These are phyloP conservation scores for Dioscorea alata DNA, from an alignment of 106 monocot species.

Conservation along the genomic window DNA sequence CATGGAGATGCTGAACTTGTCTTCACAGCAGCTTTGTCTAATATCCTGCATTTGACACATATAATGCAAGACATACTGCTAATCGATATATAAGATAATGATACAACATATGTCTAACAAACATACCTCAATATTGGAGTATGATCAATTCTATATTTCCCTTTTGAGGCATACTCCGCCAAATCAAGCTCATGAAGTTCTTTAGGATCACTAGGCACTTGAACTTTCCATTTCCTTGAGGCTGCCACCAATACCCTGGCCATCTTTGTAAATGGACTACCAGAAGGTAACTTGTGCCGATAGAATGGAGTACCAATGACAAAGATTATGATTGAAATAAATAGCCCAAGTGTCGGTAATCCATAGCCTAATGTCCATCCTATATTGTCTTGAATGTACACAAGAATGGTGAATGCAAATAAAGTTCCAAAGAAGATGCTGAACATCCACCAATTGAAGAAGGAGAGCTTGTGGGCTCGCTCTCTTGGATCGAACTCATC, in stretches of 20 bases:
- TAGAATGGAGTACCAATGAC: constrained; percentile 29
- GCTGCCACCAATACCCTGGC: constrained; percentile 30
- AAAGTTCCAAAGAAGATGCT: constrained; percentile 83
- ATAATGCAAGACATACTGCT: too few species aligned
- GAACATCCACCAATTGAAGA: constrained; percentile 99
- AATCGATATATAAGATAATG: too few species aligned
- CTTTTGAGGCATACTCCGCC: constrained; percentile 12
- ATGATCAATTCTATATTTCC: constrained; percentile 9
- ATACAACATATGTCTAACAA: too few species aligned
- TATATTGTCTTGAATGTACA: constrained; percentile 75
- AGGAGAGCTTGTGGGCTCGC: too few species aligned
- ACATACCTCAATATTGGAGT: too few species aligned
- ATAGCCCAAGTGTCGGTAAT: constrained; percentile 32
- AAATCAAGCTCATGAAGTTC: constrained; percentile 26
- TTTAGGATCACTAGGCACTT: constrained; percentile 18
- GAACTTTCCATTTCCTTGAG: constrained; percentile 16
- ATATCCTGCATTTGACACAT: constrained; percentile 10
- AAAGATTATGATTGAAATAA: constrained; percentile 25
- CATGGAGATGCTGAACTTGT: constrained; percentile 7
- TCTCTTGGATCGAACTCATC: too few species aligned
- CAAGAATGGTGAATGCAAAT: constrained; percentile 64
- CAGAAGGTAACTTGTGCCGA: constrained; percentile 27
- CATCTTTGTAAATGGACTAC: constrained; percentile 37
- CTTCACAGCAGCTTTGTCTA: constrained; percentile 29
- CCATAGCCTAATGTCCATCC: constrained; percentile 66